Percentiles rank a stretch among this genome's conserved stretches.
Conservation (phyloP, 140 eudicot genomes). For the Senecio squalidus region DNA sequence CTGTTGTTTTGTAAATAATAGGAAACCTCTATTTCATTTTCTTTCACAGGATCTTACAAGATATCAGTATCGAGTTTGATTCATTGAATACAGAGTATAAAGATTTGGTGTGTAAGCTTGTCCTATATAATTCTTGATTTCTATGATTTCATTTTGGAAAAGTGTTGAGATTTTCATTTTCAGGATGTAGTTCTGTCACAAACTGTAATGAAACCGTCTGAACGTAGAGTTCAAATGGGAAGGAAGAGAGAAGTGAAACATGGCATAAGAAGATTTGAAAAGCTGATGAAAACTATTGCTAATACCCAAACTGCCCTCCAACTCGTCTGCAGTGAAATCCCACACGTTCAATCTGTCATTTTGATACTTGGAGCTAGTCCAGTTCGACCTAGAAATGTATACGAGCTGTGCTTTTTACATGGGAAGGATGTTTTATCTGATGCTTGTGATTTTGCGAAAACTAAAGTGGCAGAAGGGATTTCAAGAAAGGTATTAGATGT, state of each 20-base stretch:
- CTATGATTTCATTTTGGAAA: slow-evolving; percentile 3
- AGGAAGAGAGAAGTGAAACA: slow-evolving; percentile 78
- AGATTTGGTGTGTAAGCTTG: slow-evolving; percentile 61
- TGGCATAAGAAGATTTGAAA: slow-evolving; percentile 69
- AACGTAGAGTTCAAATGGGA: slow-evolving; percentile 61
- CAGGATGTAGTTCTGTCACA: slow-evolving; percentile 65
- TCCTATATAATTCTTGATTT: neutral
- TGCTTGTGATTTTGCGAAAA: slow-evolving; percentile 47
- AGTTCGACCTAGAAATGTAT: slow-evolving; percentile 65
- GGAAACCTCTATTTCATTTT: neutral
- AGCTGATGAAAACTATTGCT: slow-evolving; percentile 58
- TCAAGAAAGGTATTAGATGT: slow-evolving; percentile 66
- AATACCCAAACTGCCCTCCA: slow-evolving; percentile 64
- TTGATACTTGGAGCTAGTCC: slow-evolving; percentile 88
- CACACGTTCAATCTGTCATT: slow-evolving; percentile 45
- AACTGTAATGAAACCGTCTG: slow-evolving; percentile 46
- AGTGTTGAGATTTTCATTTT: slow-evolving; percentile 23
- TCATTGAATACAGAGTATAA: slow-evolving; percentile 49
- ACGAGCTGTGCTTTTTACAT: slow-evolving; percentile 64
- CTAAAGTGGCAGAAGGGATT: slow-evolving; percentile 54
- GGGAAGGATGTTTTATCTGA: slow-evolving; percentile 25
- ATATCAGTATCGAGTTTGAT: slow-evolving; percentile 69
- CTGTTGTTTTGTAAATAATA: slow-evolving; percentile 1
- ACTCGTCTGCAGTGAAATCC: slow-evolving; percentile 52
- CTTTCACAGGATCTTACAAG: slow-evolving; percentile 72